phyloP scores from a whole-genome alignment of 2,329 filamentous ascomycete species.

The Hypoxylon sp. region DNA sequence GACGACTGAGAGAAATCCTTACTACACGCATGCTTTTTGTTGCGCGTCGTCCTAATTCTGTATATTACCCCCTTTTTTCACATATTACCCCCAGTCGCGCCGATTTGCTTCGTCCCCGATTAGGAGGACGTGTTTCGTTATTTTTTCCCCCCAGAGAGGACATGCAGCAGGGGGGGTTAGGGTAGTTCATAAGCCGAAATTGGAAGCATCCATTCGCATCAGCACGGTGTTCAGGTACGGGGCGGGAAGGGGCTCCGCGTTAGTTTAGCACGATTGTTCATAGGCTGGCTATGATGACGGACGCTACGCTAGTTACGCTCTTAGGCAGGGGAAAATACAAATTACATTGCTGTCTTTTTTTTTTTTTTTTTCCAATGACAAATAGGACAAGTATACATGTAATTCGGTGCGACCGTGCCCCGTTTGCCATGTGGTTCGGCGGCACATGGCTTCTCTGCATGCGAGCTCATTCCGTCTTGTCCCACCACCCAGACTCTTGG shows the following conservation, averaged over 20 bases:
- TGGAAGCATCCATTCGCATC: slow-evolving; percentile 32
- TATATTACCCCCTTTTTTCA: background rate
- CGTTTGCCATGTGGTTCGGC: slow-evolving; percentile 24
- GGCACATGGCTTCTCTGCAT: slow-evolving; percentile 30
- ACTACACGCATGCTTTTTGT: background rate
- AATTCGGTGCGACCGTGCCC: slow-evolving; percentile 1
- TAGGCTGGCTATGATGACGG: background rate
- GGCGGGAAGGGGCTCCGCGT: slow-evolving; percentile 13
- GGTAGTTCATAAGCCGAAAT: slow-evolving; percentile 23
- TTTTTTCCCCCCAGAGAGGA: slow-evolving; percentile 12
- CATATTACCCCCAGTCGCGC: background rate
- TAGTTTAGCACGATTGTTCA: slow-evolving; percentile 18
- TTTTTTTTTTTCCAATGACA: slow-evolving; percentile 9
- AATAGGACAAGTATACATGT: background rate
- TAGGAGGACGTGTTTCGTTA: slow-evolving; percentile 2
- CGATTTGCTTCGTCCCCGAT: background rate
- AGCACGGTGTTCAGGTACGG: slow-evolving; percentile 39
- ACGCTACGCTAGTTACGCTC: background rate
- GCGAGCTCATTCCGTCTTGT: background rate
- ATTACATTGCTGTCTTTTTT: slow-evolving; percentile 7
- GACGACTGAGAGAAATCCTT: background rate
- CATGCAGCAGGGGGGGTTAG: slow-evolving; percentile 17
- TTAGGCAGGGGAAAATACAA: slow-evolving; percentile 5
- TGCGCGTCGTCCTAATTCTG: slow-evolving; percentile 1
- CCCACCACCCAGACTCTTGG: slow-evolving; percentile 28